Evolutionary conservation across 176 grass and related monocot species (phyloP), one percentile per base, ranked within the genome.

Genomic region (Eleusine coracana): DNA sequence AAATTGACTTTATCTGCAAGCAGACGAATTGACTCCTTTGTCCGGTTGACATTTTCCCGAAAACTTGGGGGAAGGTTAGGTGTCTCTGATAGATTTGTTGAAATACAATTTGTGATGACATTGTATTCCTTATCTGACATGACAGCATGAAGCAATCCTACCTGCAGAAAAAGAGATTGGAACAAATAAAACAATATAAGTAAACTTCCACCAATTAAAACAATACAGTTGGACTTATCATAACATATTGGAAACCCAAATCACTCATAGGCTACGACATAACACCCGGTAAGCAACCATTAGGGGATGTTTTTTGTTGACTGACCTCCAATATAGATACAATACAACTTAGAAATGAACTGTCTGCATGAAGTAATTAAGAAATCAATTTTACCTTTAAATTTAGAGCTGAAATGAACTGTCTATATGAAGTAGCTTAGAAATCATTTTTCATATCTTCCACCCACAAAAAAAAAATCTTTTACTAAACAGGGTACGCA

Each of bases 41-140:
- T 93, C 75, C 87, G 82, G 67, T 76, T 84, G 58, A 89, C 77
- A 79, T 93, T 91, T 70, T 90, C 96, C 74, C 96, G 92, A 58
- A 98, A 98, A 87, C 91, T 92, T 68, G 92, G 96, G 18, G 96
- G 96, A 77, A 93, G 82, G 64, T 95, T 98, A 46, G 96, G 96
- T 13, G 87, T 39, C 84, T 98, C 96, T 11, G 92, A 89, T 36
- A 98, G 71, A 76, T 98, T 98, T 84, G 92, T 95, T 0, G 88
- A 92, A 86, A 95, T 82, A 84, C 96, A 98, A 73, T 76, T 93
- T 74, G 88, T 90, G 72, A 91, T 95, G 60, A 98, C 92, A 91
- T 83, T 87, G 83, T 98, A 98, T 83, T 98, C 96, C 78, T 95
- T 98, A 88, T 93, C 89, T 64, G 92, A 95, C 96, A 98, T 98